Evolutionary conservation across 1,284 basidiomycete species (phyloP), one percentile per base, ranked within the genome.

Genomic region (Microbotryum lychnidis-dioicae): DNA sequence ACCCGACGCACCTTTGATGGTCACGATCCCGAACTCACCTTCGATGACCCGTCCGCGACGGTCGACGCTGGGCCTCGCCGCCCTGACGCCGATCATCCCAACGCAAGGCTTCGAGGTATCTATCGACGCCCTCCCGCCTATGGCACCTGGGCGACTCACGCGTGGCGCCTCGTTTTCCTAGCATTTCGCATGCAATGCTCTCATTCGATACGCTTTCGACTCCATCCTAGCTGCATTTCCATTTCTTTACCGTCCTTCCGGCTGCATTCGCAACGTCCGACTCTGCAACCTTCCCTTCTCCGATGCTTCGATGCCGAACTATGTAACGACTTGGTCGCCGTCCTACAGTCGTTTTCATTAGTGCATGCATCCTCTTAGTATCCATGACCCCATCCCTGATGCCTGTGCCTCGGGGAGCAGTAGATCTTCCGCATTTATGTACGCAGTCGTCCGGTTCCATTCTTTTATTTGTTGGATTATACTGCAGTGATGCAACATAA

Each of bases 1-100:
- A 12, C 12, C 14, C 5, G 12, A 23, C 20, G 12, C 48, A 23
- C 48, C 48, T 9, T 50, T 27, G 27, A 16, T 21, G 21, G 48
- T 20, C 20, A 21, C 16, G 20, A 21, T 27, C 27, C 48, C 48
- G 12, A 27, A n/a, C 21, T n/a, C 48, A 12, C n/a, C 48, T 27
- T 25, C 33, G 25, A 53, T 27, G 25, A 53, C 51, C 31, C 51
- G 51, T n/a, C 51, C 51, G 27, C 51, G 51, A 14, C 51, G 51
- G n/a, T 25, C 27, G n/a, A 53, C 51, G 9, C 33, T 53, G 51
- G 21, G 23, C 21, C 48, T 50, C 23, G n/a, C 51, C 9, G 25
- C 51, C 25, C 33, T 53, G 51, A 53, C 51, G 51, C 51, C 51
- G 3, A 53, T 53, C 33, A 33, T 29, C 9, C 27, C 51, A 9